Evolutionary conservation across 495 filamentous ascomycete species (phyloP), one percentile per base, ranked within the genome.

Genomic region (Penicillium egyptiacum): DNA sequence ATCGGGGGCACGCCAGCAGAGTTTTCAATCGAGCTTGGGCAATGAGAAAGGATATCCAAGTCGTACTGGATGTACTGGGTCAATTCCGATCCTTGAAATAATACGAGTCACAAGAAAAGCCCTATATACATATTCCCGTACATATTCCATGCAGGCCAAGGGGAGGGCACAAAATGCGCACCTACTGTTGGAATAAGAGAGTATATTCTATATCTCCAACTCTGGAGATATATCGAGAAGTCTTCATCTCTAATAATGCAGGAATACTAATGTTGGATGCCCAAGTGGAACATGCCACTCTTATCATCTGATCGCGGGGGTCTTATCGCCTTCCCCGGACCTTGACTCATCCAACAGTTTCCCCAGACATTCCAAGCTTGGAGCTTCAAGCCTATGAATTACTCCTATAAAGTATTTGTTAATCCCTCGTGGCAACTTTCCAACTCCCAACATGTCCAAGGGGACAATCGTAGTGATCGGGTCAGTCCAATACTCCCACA

Each of bases 401-500:
- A 1, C 5, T 3, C 30, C 30, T 33, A 33, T 33, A 33, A 33
- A 33, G 30, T 33, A 3, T 4, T 25, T 30, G 4, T 28, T 26
- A 37, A 25, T 19, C 23, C 14, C 54, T 43, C 0, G 39, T 52
- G 39, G 40, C 30, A 8, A 7, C 20, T 25, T 14, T 22, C 20
- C 4, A 16, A 39, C 35, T n/a, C 37, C 46, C 28, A 54, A 7
- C 49, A 65, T 74, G 71, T 4, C 62, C 37, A 37, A 58, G 25
- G 73, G 76, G 54, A 75, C 73, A 10, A 74, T 77, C 39, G 73
- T 79, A 39, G 69, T 81, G 8, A 68, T 79, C 61, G 78, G 76
- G 78, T 79, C 68, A 55, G 43, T 59, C 19, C 40, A 25, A 35
- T 8, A 28, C 20, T n/a, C 3, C 33, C 35, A 33, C 30, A 33